Conservation (phyloP, 1,284 basidiomycete genomes). For the Ustilago sp. region DNA sequence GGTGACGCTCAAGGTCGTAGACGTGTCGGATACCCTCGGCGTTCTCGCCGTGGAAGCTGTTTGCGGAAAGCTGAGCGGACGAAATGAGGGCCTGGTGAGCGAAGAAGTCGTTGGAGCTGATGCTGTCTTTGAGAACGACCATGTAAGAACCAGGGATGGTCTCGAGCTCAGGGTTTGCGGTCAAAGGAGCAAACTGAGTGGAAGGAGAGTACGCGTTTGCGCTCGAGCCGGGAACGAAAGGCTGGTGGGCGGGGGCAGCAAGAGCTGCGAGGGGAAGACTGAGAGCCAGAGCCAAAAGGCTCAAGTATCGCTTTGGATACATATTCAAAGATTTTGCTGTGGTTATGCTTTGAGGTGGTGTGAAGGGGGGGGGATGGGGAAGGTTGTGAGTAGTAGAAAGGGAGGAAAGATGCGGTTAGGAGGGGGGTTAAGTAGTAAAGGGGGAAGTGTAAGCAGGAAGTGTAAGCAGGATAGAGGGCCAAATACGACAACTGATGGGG, state of each 20-base stretch:
- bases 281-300: slow-evolving; percentile 53
- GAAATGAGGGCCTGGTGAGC: slow-evolving; percentile 58
- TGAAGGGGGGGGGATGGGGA: background rate
- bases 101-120: slow-evolving; percentile 56
- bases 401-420: slow-evolving; percentile 2
- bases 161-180: slow-evolving; percentile 55
- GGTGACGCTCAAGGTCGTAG: slow-evolving; percentile 58
- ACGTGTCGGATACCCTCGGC: slow-evolving; percentile 61
- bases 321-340: slow-evolving; percentile 19
- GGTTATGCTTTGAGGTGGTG: slow-evolving; percentile 3
- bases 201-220: slow-evolving; percentile 50
- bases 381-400: background rate
- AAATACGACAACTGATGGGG: slow-evolving; percentile 19
- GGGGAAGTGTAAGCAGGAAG: slow-evolving; percentile 1
- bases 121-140: slow-evolving; percentile 66
- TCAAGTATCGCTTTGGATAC: slow-evolving; percentile 52
- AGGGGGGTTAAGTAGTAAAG: background rate
- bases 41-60: slow-evolving; percentile 56
- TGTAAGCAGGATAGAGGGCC: slow-evolving; percentile 12
- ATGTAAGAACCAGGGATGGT: slow-evolving; percentile 65
- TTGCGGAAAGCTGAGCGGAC: slow-evolving; percentile 52
- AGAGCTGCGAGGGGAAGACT: slow-evolving; percentile 47
- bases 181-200: slow-evolving; percentile 50
- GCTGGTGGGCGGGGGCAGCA: slow-evolving; percentile 52
- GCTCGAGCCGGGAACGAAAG: slow-evolving; percentile 52